Percentiles rank a stretch among this genome's conserved stretches.
Conservation (phyloP, 164 flowering plant genomes). For the Vitis vinifera region DNA sequence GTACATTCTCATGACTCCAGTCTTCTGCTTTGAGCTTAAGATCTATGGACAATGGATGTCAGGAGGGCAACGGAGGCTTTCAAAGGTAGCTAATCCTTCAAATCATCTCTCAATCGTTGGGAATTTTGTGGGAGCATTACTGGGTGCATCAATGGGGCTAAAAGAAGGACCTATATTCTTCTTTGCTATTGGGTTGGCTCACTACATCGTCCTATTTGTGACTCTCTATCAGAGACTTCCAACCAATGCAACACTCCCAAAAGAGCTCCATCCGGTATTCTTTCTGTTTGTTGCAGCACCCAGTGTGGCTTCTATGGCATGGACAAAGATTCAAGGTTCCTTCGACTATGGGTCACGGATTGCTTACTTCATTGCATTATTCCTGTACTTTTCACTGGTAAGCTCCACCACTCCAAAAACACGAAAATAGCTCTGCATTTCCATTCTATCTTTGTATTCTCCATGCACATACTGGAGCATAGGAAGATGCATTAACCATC, state of each 20-base stretch:
- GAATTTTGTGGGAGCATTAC: slow-evolving; percentile 79
- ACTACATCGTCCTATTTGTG: slow-evolving; percentile 80
- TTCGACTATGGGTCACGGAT: slow-evolving; percentile 63
- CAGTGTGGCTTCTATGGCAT: slow-evolving; percentile 78
- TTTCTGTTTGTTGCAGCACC: slow-evolving; percentile 87
- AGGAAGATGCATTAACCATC: no score
- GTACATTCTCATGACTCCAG: slow-evolving; percentile 80
- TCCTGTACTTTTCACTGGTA: slow-evolving; percentile 83
- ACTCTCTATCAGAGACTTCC: slow-evolving; percentile 91
- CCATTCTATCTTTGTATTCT: not conserved
- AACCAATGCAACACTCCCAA: slow-evolving; percentile 68
- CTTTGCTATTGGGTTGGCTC: slow-evolving; percentile 86
- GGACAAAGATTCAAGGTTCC: slow-evolving; percentile 66
- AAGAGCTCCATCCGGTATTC: slow-evolving; percentile 82
- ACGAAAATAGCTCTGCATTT: not conserved
- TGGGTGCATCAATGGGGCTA: slow-evolving; percentile 84
- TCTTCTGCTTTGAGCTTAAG: slow-evolving; percentile 71
- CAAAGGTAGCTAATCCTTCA: slow-evolving; percentile 85
- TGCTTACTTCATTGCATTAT: slow-evolving; percentile 72
- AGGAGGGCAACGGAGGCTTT: slow-evolving; percentile 76
- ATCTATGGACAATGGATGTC: slow-evolving; percentile 99
- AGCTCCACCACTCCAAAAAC: slow-evolving; percentile 12
- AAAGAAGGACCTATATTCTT: slow-evolving; percentile 87
- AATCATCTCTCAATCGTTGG: slow-evolving; percentile 88
- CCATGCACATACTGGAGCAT: not conserved